Evolutionary conservation across 108 stramenopile species (phyloP).

Genomic region (Tribonema minus): DNA sequence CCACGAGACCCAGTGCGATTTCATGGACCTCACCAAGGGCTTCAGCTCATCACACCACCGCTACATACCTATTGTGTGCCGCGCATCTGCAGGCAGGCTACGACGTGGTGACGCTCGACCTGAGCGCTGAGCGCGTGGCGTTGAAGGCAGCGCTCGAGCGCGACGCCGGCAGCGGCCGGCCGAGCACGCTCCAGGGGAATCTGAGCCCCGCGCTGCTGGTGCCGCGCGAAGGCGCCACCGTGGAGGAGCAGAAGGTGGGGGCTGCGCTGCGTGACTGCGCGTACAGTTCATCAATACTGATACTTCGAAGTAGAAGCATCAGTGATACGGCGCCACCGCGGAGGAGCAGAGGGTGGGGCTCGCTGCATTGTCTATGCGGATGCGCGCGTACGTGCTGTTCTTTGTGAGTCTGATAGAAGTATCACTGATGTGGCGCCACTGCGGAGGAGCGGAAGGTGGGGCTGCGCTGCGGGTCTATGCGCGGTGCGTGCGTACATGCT

Average conservation of each 20-base stretch:
- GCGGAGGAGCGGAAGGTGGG: neutral
- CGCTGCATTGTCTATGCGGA: neutral
- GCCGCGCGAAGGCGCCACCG: neutral
- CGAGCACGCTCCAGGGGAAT: neutral
- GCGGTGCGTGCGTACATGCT: neutral
- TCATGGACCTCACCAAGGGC: too few species aligned
- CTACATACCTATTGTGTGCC: too few species aligned
- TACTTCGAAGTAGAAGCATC: neutral
- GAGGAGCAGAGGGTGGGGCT: neutral
- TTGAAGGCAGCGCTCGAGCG: neutral
- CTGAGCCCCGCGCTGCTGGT: neutral
- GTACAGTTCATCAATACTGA: neutral
- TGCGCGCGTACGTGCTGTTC: neutral
- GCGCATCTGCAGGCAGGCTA: constrained; percentile 65
- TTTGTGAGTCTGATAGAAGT: too few species aligned
- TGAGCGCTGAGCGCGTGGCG: neutral
- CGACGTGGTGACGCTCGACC: constrained; percentile 87
- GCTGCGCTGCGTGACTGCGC: neutral
- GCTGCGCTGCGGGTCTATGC: neutral
- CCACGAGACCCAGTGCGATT: too few species aligned
- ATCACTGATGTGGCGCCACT: neutral
- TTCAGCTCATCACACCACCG: too few species aligned
- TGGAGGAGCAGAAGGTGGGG: neutral
- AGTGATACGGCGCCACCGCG: neutral
- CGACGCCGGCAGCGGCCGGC: neutral